Percentiles rank a stretch among this genome's conserved stretches.
Conservation (phyloP, 352 stramenopile genomes). For the Phytopythium helicoides region DNA sequence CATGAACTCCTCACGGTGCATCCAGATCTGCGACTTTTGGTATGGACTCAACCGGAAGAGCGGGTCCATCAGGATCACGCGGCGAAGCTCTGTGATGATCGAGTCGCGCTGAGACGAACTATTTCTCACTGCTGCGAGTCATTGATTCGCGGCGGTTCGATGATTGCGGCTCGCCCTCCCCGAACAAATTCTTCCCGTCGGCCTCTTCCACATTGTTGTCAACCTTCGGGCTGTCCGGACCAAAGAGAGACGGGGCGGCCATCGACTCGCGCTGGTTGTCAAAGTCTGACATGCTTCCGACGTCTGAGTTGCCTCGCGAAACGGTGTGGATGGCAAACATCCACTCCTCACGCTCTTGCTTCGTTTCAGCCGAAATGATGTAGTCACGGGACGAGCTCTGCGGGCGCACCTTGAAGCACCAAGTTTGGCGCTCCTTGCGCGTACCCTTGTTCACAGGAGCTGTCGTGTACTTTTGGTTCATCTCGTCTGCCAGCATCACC, state of each 20-base stretch:
- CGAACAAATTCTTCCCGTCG: conserved; percentile 44
- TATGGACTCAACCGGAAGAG: conserved; percentile 79
- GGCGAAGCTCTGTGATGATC: conserved; percentile 62
- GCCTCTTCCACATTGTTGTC: conserved; percentile 57
- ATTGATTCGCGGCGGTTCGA: conserved; percentile 48
- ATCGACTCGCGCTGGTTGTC: conserved; percentile 16
- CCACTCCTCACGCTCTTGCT: conserved; percentile 89
- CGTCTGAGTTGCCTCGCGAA: conserved; percentile 8
- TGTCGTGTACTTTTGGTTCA: conserved; percentile 87
- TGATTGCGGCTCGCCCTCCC: conserved; percentile 16
- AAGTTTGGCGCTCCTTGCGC: conserved; percentile 75
- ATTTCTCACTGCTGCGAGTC: conserved; percentile 50
- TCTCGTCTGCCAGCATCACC: conserved; percentile 71
- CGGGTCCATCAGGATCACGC: conserved; percentile 78
- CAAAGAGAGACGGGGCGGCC: conserved; percentile 7
- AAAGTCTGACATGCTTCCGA: conserved; percentile 19
- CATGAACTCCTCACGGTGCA: conserved; percentile 76
- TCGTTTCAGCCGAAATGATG: conserved; percentile 82
- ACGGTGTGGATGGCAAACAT: conserved; percentile 85
- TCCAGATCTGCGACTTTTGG: conserved; percentile 83
- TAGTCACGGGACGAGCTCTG: conserved; percentile 79
- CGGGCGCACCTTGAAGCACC: conserved; percentile 81
- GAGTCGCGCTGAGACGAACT: conserved; percentile 49
- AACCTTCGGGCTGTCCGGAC: conserved; percentile 19
- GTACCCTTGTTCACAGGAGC: conserved; percentile 85